These are phyloP conservation scores for Cornus controversa DNA, from an alignment of 148 eudicot genomes.

Conservation along the genomic window DNA sequence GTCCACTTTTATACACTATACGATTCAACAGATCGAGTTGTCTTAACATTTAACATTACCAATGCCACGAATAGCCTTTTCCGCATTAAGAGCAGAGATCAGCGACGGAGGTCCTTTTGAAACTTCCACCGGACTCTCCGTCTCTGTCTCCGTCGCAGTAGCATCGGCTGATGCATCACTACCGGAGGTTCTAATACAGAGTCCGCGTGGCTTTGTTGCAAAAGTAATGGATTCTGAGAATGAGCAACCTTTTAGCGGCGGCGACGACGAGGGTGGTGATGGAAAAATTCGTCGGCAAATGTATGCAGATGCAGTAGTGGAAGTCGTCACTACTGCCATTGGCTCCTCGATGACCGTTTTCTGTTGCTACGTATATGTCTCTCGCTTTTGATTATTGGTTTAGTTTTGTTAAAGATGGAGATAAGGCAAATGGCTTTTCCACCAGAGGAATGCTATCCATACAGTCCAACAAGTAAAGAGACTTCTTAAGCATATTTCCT, in stretches of 20 bases:
- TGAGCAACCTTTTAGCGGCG: too few relatives aligned
- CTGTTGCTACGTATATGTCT: not conserved
- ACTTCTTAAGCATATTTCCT: too few relatives aligned
- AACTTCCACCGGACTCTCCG: conserved; percentile 36
- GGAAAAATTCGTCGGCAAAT: not conserved
- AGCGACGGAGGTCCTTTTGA: conserved; percentile 55
- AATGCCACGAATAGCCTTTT: conserved; percentile 83
- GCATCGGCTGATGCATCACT: conserved; percentile 4
- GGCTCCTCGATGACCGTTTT: not conserved
- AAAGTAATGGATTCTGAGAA: not conserved
- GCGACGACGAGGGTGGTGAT: not conserved
- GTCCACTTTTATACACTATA: too few relatives aligned
- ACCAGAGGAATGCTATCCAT: not conserved
- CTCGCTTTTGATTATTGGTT: not conserved
- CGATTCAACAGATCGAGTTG: too few relatives aligned
- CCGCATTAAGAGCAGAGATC: conserved; percentile 76
- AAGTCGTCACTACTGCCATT: conserved; percentile 8
- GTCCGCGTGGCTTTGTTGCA: not conserved
- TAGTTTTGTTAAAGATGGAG: not conserved
- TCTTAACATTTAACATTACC: conserved; percentile 40
- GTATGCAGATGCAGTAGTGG: conserved; percentile 9
- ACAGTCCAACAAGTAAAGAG: too few relatives aligned
- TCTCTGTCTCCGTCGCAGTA: not conserved
- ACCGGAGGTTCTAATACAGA: conserved; percentile 24
- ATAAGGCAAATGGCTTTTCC: not conserved